Evolutionary conservation across 805 yeast species (phyloP), one percentile per base, ranked within the genome.

Genomic region (Cyberlindnera xishuangbannaensis): DNA sequence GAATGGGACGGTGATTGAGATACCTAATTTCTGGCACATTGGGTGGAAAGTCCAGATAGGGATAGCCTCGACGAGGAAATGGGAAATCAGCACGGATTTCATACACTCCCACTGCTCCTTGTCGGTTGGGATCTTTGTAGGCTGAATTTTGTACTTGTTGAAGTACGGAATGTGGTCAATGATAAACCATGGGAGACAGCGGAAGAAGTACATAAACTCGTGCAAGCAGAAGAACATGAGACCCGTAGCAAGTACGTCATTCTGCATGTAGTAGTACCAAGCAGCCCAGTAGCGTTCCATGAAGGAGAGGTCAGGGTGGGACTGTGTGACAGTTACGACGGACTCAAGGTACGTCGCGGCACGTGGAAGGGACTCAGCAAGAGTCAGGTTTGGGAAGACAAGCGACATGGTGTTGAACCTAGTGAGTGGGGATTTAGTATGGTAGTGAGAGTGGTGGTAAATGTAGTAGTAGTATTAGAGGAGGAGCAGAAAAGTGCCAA

Each of bases 11-110:
- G 71, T 65, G 51, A 76, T 74, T 10, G 78, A 61, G 48, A 92
- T 83, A 42, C 95, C 94, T 43, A 90, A 69, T 49, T 69, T 67
- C 51, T 78, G 76, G 64, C 96, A 85, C 55, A 90, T 64, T 41
- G 96, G 95, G 61, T 90, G 97, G 77, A 90, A 90, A 32, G 87
- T 80, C 95, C 96, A 90, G 47, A 90, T 92, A 36, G 97, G 97
- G 41, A 92, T 68, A 5, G 95, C 95, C 67, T 90, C 98, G 32
- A 90, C 95, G 43, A 90, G 61, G 60, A 87, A 78, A 64, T 90
- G 98, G 4, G 94, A 82, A 30, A 77, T 72, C 36, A 92, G 63
- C 20, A 90, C 97, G 18, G 83, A 66, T 59, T 84, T 83, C 48
- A 85, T 67, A 62, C 98, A 90, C 60, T 84, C 87, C 88, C 94